Conservation (phyloP, 2,329 filamentous ascomycete species). For the Aspergillus sp. region DNA sequence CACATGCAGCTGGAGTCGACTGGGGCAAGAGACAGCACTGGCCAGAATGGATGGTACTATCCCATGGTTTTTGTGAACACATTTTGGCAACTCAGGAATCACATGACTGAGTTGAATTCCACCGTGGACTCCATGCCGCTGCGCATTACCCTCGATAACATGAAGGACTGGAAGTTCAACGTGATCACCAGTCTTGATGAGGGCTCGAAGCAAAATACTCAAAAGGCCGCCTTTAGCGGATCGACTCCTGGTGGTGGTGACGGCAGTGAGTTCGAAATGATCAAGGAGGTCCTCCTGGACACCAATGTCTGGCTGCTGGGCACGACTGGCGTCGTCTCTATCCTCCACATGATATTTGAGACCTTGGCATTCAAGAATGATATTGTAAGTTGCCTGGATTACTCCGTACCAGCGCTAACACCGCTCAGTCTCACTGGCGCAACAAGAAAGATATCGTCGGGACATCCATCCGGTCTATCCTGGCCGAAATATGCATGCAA, state of each 20-base stretch:
- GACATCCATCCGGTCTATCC: slow-evolving; percentile 88
- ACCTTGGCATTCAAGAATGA: slow-evolving; percentile 95
- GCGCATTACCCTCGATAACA: slow-evolving; percentile 72
- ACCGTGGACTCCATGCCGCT: slow-evolving; percentile 75
- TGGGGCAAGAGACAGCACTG: slow-evolving; percentile 70
- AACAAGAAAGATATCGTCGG: slow-evolving; percentile 99
- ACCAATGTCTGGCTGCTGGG: slow-evolving; percentile 85
- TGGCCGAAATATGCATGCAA: slow-evolving; percentile 98
- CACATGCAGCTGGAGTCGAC: slow-evolving; percentile 71
- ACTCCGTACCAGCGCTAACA: not conserved
- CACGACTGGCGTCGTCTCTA: slow-evolving; percentile 72
- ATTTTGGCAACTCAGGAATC: slow-evolving; percentile 88
- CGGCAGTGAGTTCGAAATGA: slow-evolving; percentile 88
- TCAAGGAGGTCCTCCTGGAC: slow-evolving; percentile 91
- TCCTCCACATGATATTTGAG: slow-evolving; percentile 91
- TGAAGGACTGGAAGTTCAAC: slow-evolving; percentile 83
- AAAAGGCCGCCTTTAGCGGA: slow-evolving; percentile 65
- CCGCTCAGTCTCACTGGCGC: slow-evolving; percentile 67
- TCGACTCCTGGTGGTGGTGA: slow-evolving; percentile 69
- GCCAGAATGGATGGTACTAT: slow-evolving; percentile 87
- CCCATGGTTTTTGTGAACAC: slow-evolving; percentile 88
- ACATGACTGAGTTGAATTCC: slow-evolving; percentile 87
- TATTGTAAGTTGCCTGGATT: slow-evolving; percentile 48
- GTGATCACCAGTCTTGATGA: slow-evolving; percentile 76
- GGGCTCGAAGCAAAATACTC: slow-evolving; percentile 72